Evolutionary conservation across 306 rosid genomes (phyloP).

Genomic region (Vachellia pachyceras): DNA sequence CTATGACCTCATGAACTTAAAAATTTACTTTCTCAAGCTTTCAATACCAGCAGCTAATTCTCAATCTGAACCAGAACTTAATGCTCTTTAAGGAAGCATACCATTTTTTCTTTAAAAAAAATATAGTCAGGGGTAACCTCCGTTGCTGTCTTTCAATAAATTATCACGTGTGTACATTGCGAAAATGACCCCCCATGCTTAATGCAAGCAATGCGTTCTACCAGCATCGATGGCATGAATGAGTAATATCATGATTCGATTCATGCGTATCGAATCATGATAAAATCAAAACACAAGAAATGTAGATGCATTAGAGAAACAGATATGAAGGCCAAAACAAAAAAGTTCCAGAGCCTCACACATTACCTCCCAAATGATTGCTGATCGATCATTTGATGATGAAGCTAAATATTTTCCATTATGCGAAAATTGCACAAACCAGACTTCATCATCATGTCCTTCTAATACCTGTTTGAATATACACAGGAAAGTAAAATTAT

Average conservation of each 20-base stretch:
- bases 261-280: conserved; percentile 18
- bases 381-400: conserved; percentile 82
- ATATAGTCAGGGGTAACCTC: background rate
- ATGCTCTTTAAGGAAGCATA: background rate
- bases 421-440: conserved; percentile 94
- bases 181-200: too few species aligned
- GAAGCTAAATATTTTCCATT: conserved; percentile 91
- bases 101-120: background rate
- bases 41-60: background rate
- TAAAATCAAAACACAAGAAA: conserved; percentile 27
- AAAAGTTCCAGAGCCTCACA: conserved; percentile 9
- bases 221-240: conserved; percentile 11
- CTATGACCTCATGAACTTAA: background rate
- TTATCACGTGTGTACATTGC: background rate
- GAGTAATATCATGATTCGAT: conserved; percentile 12
- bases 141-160: background rate
- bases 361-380: conserved; percentile 96
- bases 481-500: conserved; percentile 29
- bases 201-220: too few species aligned
- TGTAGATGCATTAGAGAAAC: conserved; percentile 26
- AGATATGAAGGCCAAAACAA: too few species aligned
- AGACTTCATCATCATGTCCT: conserved; percentile 63
- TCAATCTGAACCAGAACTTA: background rate
- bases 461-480: conserved; percentile 66
- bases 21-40: background rate